Conservation (phyloP, 164 flowering plant species). For the Cinnamomum chago region DNA sequence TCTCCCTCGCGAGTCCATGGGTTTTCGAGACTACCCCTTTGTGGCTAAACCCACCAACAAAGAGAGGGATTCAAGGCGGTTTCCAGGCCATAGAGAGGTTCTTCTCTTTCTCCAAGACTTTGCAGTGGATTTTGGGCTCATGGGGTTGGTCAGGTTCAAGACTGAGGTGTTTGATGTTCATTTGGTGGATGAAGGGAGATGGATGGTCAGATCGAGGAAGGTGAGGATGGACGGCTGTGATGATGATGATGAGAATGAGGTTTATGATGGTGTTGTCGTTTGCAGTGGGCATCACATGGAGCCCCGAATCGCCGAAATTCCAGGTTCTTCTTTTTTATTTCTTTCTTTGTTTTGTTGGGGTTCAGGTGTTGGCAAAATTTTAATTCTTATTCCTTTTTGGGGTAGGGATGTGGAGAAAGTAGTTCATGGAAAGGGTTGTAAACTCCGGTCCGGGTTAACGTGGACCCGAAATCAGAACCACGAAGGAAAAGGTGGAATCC, state of each 20-base stretch:
- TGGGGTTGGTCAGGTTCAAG: slow-evolving; percentile 53
- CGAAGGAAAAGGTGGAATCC: no score
- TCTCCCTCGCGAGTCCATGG: slow-evolving; percentile 79
- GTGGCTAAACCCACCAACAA: slow-evolving; percentile 14
- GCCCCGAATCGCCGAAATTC: slow-evolving; percentile 48
- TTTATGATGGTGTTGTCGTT: slow-evolving; percentile 53
- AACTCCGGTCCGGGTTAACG: no score
- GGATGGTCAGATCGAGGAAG: slow-evolving; percentile 45
- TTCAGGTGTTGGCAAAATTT: neutral
- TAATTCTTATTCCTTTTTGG: no score
- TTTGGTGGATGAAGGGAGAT: slow-evolving; percentile 43
- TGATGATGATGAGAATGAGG: slow-evolving; percentile 21
- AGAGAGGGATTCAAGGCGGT: slow-evolving; percentile 54
- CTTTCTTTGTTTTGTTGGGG: neutral
- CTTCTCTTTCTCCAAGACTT: slow-evolving; percentile 54
- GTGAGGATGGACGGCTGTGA: slow-evolving; percentile 5
- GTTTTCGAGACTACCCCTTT: slow-evolving; percentile 67
- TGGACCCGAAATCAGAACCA: no score
- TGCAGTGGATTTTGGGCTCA: slow-evolving; percentile 40
- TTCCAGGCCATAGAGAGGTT: slow-evolving; percentile 76
- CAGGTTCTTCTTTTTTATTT: slow-evolving; percentile 32
- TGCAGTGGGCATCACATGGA: slow-evolving; percentile 55
- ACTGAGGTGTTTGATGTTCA: slow-evolving; percentile 61
- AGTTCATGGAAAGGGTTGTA: no score
- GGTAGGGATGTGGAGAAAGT: no score